These are phyloP conservation scores for Candida dajiaensis DNA, from an alignment of 805 yeast genomes.

Conservation along the genomic window DNA sequence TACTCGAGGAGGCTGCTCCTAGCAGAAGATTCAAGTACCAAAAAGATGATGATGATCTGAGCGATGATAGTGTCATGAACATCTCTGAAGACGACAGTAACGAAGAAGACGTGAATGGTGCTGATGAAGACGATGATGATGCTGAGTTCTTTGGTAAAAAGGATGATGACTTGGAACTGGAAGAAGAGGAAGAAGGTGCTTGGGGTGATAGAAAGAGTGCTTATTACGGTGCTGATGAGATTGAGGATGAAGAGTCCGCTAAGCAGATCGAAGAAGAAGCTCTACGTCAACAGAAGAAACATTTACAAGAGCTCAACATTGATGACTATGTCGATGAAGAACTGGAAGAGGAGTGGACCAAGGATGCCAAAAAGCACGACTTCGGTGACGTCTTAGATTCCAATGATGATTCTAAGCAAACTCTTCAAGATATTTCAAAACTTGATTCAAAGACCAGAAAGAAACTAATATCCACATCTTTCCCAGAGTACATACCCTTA, in stretches of 20 bases:
- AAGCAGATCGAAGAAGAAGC: constrained; percentile 85
- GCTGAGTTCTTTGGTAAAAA: constrained; percentile 28
- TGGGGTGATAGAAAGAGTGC: constrained; percentile 41
- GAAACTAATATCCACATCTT: constrained; percentile 49
- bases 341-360: constrained; percentile 73
- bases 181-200: constrained; percentile 35
- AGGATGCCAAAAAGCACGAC: constrained; percentile 45
- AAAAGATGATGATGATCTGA: constrained; percentile 38
- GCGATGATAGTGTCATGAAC: constrained; percentile 45
- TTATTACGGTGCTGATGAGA: constrained; percentile 49
- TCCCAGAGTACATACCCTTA: constrained; percentile 83
- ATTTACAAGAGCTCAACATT: constrained; percentile 68
- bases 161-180: constrained; percentile 25
- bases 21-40: constrained; percentile 25
- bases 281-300: constrained; percentile 73
- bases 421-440: constrained; percentile 37
- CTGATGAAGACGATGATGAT: constrained; percentile 25
- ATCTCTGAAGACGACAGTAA: constrained; percentile 44
- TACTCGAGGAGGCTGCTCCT: constrained; percentile 53
- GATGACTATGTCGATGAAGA: constrained; percentile 76
- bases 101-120: constrained; percentile 42
- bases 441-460: constrained; percentile 50
- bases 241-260: constrained; percentile 63
- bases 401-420: constrained; percentile 23
- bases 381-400: constrained; percentile 25